phyloP scores from a whole-genome alignment of 805 yeast genomes.

The Blastobotrys peoriensis region DNA sequence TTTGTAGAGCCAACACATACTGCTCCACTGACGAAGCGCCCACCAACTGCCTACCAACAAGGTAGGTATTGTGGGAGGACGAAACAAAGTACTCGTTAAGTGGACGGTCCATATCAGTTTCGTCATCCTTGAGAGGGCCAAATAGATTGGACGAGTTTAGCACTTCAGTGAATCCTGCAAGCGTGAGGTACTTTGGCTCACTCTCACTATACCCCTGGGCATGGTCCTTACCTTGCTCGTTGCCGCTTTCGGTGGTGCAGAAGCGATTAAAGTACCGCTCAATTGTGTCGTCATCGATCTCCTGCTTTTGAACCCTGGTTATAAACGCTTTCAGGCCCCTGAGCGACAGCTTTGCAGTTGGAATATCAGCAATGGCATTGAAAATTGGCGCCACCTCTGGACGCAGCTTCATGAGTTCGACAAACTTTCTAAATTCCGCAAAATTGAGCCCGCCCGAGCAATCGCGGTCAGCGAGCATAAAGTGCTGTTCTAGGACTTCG shows the following conservation, averaged over 20 bases:
- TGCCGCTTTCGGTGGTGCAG: conserved; percentile 23
- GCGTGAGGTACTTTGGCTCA: conserved; percentile 13
- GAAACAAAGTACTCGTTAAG: conserved; percentile 82
- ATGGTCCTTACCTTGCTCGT: too few species aligned
- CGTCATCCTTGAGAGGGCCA: conserved; percentile 13
- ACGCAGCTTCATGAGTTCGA: conserved; percentile 57
- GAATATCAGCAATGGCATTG: conserved; percentile 25
- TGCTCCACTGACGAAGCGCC: conserved; percentile 88
- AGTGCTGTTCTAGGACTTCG: conserved; percentile 43
- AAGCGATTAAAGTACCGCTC: conserved; percentile 33
- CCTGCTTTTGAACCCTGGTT: conserved; percentile 43
- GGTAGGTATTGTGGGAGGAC: conserved; percentile 91
- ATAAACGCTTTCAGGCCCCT: conserved; percentile 42
- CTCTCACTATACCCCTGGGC: too few species aligned
- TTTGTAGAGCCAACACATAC: conserved; percentile 75
- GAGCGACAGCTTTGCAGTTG: conserved; percentile 14
- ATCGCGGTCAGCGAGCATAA: conserved; percentile 47
- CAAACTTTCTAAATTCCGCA: conserved; percentile 69
- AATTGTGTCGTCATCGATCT: conserved; percentile 26
- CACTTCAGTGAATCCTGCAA: conserved; percentile 35
- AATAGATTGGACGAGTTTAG: conserved; percentile 30
- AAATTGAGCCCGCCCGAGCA: conserved; percentile 53
- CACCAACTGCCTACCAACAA: conserved; percentile 80
- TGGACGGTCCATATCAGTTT: conserved; percentile 53
- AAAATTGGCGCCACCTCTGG: conserved; percentile 55